Conservation (phyloP, 306 rosid genomes). For the Pyrus bretschneideri region DNA sequence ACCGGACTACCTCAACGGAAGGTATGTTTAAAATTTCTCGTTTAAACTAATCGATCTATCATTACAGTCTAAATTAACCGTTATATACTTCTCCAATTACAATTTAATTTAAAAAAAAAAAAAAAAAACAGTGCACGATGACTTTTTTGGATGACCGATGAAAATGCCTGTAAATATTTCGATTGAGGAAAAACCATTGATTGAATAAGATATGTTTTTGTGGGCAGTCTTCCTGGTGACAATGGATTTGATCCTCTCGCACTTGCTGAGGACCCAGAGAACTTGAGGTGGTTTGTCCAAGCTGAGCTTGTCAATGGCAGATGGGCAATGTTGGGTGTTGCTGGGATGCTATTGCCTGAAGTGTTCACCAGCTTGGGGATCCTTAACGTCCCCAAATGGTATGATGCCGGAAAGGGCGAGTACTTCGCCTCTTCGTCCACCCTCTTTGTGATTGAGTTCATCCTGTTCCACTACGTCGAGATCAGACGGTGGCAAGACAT, state of each 20-base stretch:
- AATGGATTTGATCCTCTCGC: slow-evolving; percentile 94
- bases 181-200: not conserved
- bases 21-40: slow-evolving; percentile 28
- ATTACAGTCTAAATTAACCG: too few species aligned
- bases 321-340: slow-evolving; percentile 99
- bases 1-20: slow-evolving; percentile 73
- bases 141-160: not conserved
- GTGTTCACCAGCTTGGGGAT: slow-evolving; percentile 79
- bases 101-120: too few species aligned
- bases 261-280: slow-evolving; percentile 97
- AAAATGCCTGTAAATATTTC: not conserved
- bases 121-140: not conserved
- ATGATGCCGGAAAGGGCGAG: slow-evolving; percentile 82
- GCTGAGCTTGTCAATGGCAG: slow-evolving; percentile 90
- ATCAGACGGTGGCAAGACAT: slow-evolving; percentile 98
- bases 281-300: slow-evolving; percentile 75
- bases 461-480: slow-evolving; percentile 91
- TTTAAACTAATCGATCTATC: not conserved
- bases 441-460: slow-evolving; percentile 94
- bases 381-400: slow-evolving; percentile 77
- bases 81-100: too few species aligned
- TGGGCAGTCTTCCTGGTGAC: slow-evolving; percentile 85
- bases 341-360: slow-evolving; percentile 88
- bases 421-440: slow-evolving; percentile 95
- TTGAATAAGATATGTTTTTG: not conserved